Percentiles rank a stretch among this genome's conserved stretches.
phyloP scores from a whole-genome alignment of 257 asterid genomes.

The Fraxinus quadrangulata region DNA sequence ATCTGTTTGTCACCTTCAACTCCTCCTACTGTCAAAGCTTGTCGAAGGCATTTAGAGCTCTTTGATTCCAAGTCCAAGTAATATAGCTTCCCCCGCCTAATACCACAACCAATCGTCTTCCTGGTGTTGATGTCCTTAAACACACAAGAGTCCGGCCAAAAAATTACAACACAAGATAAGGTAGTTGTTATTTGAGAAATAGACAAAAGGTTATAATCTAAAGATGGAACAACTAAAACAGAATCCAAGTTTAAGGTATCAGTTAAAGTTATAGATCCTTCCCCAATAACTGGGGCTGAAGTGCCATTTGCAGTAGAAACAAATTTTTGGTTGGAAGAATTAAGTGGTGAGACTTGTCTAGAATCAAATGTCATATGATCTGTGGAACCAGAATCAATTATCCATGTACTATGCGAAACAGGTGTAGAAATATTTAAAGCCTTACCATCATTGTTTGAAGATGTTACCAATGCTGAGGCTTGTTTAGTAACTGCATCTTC shows the following conservation, averaged over 20 bases:
- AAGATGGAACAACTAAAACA: neutral
- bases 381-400: too few species aligned
- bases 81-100: neutral
- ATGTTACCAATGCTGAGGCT: too few species aligned
- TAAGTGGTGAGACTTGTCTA: neutral
- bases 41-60: neutral
- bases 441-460: too few species aligned
- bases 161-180: neutral
- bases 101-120: neutral
- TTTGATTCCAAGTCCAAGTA: neutral
- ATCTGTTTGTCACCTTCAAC: too few species aligned
- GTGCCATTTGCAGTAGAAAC: neutral
- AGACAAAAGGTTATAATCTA: neutral
- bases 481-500: fast-evolving
- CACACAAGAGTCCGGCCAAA: neutral
- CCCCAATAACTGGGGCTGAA: too few species aligned
- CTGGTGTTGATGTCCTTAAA: neutral
- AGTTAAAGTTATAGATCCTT: too few species aligned
- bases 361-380: slow-evolving; percentile 1
- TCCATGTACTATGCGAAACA: too few species aligned
- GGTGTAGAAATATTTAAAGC: too few species aligned
- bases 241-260: too few species aligned
- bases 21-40: neutral
- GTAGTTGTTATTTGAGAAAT: too few species aligned
- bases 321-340: neutral